Evolutionary conservation across 805 yeast genomes (phyloP).

Genomic region (Saccharomycopsis guyanensis): DNA sequence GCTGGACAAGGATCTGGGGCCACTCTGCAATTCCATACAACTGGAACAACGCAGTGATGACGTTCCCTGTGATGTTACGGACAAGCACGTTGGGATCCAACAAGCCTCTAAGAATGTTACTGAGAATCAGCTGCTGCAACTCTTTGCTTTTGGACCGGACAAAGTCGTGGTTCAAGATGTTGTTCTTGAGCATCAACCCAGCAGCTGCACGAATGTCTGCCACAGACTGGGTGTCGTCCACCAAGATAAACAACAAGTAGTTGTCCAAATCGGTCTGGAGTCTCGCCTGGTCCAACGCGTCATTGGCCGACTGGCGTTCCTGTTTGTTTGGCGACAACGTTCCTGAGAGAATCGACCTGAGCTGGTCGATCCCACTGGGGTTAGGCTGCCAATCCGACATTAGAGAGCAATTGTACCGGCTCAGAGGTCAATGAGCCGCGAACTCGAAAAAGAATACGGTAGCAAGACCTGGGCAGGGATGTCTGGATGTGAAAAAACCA

Average conservation of each 20-base stretch:
- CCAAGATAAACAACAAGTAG: conserved; percentile 65
- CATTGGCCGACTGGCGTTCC: conserved; percentile 60
- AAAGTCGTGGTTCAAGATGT: conserved; percentile 36
- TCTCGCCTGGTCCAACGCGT: conserved; percentile 63
- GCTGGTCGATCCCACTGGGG: conserved; percentile 10
- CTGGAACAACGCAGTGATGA: conserved; percentile 72
- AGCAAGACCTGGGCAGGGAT: too few relatives aligned
- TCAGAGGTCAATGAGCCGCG: too few relatives aligned
- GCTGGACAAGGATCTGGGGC: conserved; percentile 67
- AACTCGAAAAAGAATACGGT: too few relatives aligned
- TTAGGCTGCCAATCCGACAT: conserved; percentile 16
- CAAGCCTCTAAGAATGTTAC: conserved; percentile 39
- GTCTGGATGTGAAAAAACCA: too few relatives aligned
- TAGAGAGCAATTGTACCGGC: too few relatives aligned
- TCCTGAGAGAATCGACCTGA: conserved; percentile 48
- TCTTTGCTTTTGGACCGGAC: conserved; percentile 25
- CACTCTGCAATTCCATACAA: conserved; percentile 58
- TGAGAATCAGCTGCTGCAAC: conserved; percentile 29
- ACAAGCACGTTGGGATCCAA: conserved; percentile 50
- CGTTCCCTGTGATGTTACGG: conserved; percentile 85
- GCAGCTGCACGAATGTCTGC: conserved; percentile 75
- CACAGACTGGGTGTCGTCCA: conserved; percentile 41
- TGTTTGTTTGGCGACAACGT: conserved; percentile 53
- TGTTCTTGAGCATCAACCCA: conserved; percentile 78
- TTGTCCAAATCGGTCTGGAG: conserved; percentile 71